A percentile compares a stretch with the other conserved stretches of the same genome.
Conservation (phyloP, 2,329 filamentous ascomycete genomes). For the Hypoxylon rubiginosum region DNA sequence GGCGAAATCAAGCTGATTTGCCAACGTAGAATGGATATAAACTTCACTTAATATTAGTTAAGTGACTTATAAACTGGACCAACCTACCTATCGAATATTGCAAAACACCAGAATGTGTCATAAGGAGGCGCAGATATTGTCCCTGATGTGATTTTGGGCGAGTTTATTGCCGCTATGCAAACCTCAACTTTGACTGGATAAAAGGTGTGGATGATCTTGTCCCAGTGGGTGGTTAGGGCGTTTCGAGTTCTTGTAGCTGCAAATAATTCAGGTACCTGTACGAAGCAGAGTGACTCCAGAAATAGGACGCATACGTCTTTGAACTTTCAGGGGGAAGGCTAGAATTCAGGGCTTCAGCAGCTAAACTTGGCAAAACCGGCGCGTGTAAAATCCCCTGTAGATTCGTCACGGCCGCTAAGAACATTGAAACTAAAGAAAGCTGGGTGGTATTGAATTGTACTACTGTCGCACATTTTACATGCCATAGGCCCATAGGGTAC, state of each 20-base stretch:
- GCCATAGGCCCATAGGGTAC: neutral
- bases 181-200: conserved; percentile 18
- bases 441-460: neutral
- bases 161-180: conserved; percentile 14
- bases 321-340: conserved; percentile 16
- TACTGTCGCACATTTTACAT: conserved; percentile 33
- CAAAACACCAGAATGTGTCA: neutral
- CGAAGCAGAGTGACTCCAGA: conserved; percentile 11
- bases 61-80: neutral
- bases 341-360: conserved; percentile 5
- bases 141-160: conserved; percentile 22
- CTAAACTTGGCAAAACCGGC: neutral
- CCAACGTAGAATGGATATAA: neutral
- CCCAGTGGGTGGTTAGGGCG: conserved; percentile 29
- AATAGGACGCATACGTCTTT: conserved; percentile 3
- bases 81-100: neutral
- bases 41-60: neutral
- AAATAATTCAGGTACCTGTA: conserved; percentile 25
- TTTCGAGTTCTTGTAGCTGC: conserved; percentile 40
- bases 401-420: conserved; percentile 20
- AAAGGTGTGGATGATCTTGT: conserved; percentile 33
- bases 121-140: conserved; percentile 6
- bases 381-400: conserved; percentile 18
- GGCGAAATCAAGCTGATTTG: neutral
- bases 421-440: neutral